Percentiles rank a stretch among this genome's conserved stretches.
These are phyloP conservation scores for Clarkia xantiana DNA, from an alignment of 345 rosid genomes.

Conservation along the genomic window DNA sequence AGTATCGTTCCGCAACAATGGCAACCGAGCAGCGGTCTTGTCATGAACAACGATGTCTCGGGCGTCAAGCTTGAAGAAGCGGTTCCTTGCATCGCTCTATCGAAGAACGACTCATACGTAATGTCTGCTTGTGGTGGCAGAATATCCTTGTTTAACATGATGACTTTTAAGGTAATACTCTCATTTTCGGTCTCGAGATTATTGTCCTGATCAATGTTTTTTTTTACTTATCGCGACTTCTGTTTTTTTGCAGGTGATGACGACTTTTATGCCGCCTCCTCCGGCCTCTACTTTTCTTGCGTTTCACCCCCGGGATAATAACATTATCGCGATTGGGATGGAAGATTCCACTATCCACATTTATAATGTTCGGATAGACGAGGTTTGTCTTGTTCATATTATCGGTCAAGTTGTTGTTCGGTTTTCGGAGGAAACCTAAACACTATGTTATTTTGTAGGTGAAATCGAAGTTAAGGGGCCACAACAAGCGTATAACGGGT, in stretches of 20 bases:
- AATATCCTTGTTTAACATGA: slow-evolving; percentile 81
- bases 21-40: slow-evolving; percentile 89
- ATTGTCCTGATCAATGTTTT: background rate
- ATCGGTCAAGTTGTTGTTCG: too few species aligned
- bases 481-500: slow-evolving; percentile 72
- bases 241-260: slow-evolving; percentile 56
- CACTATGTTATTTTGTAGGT: slow-evolving; percentile 24
- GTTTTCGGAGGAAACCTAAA: too few species aligned
- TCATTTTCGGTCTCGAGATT: too few species aligned
- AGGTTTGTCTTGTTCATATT: slow-evolving; percentile 20
- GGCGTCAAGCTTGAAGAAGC: slow-evolving; percentile 75
- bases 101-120: slow-evolving; percentile 85
- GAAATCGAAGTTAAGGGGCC: slow-evolving; percentile 75
- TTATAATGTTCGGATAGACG: slow-evolving; percentile 68
- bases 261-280: slow-evolving; percentile 74
- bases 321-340: slow-evolving; percentile 82
- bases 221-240: too few species aligned
- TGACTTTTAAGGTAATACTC: slow-evolving; percentile 69
- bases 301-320: slow-evolving; percentile 78
- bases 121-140: slow-evolving; percentile 92
- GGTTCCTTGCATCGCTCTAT: slow-evolving; percentile 80
- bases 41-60: slow-evolving; percentile 64
- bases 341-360: slow-evolving; percentile 81
- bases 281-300: slow-evolving; percentile 83
- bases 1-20: slow-evolving; percentile 65